Percentiles rank a stretch among this genome's conserved stretches.
These are phyloP conservation scores for Calendula officinalis DNA, from an alignment of 129 eudicot genomes.

Conservation along the genomic window DNA sequence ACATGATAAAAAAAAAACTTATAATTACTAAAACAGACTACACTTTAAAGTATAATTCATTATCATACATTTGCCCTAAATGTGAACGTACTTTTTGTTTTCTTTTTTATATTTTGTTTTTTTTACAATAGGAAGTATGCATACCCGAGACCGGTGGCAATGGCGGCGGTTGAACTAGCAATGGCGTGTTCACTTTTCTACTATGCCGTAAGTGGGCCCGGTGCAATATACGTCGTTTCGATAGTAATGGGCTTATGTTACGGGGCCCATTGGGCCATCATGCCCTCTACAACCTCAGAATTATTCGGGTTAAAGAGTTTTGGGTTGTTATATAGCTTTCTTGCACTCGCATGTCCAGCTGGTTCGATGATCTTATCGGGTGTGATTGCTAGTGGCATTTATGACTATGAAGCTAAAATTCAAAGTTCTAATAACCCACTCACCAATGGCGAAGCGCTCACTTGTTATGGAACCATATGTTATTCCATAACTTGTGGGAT, in stretches of 20 bases:
- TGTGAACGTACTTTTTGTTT: too few species aligned
- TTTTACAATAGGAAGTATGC: slow-evolving; percentile 49
- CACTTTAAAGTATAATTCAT: too few species aligned
- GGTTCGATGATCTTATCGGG: slow-evolving; percentile 74
- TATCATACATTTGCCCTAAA: too few species aligned
- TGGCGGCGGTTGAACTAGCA: slow-evolving; percentile 64
- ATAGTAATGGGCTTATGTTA: slow-evolving; percentile 64
- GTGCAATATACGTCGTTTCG: slow-evolving; percentile 57
- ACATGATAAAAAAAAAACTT: too few species aligned
- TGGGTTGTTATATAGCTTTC: slow-evolving; percentile 64
- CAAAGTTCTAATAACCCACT: slow-evolving; percentile 26
- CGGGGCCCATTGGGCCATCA: slow-evolving; percentile 90
- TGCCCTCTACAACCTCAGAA: slow-evolving; percentile 77
- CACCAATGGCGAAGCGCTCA: slow-evolving; percentile 39
- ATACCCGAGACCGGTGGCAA: slow-evolving; percentile 81
- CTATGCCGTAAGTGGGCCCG: slow-evolving; percentile 62
- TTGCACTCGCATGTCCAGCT: slow-evolving; percentile 59
- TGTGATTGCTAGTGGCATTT: slow-evolving; percentile 69
- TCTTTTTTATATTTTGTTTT: not conserved
- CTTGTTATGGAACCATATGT: slow-evolving; percentile 63
- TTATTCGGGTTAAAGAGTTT: slow-evolving; percentile 73
- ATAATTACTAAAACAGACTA: too few species aligned
- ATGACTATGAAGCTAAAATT: slow-evolving; percentile 68
- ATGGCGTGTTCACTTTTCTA: slow-evolving; percentile 62
- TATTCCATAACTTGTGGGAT: slow-evolving; percentile 67